Base-by-base conservation (phyloP, 345 rosid genomes). In the Citrus maxima region DNA sequence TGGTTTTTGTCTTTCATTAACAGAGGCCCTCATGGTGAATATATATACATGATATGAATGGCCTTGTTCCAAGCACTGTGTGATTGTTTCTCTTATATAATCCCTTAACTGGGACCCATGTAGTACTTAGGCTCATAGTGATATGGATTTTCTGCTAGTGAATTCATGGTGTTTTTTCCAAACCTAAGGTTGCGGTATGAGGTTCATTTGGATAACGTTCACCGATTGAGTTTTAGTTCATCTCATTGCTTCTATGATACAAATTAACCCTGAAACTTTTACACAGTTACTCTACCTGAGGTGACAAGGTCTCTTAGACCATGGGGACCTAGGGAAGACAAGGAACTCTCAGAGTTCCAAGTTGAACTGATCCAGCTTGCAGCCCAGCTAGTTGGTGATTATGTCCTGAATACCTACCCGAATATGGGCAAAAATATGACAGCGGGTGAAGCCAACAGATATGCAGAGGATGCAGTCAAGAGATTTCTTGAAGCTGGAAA, bases 281-380 rank as follows among this genome's bases (percentile, higher is more conserved):
- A 21, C 80, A 62, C 93, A 97, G 98, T 90, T 87, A 89, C 91
- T 14, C 90, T 97, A 79, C 92, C 97, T 0, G 92, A 88, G 82
- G 96, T 93, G 74, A 83, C 32, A 25, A 49, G 24, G 58, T 76
- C 89, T 34, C 78, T 94, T 70, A 89, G 98, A 84, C 93, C 97
- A 65, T 67, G 89, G 85, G 95, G 97, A 49, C 94, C 99, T 10
- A 90, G 71, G 76, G 98, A 93, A 81, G 97, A 92, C 76, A 64
- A 86, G 2, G 85, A 85, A 73, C 93, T 93, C 62, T 90, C 99
- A 0, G 99, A 97, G 74, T 97, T 97, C 76, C 99, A 97, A 80
- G 90, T 92, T 35, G 99, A 97, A 80, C 77, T 97, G 82, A 90
- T 97, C 88, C 99, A 97, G 79, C 98, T 97, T 9, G 99, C 99